Evolutionary conservation across 2,329 filamentous ascomycete species (phyloP).

Genomic region (Graphiopsis chlorocephala): DNA sequence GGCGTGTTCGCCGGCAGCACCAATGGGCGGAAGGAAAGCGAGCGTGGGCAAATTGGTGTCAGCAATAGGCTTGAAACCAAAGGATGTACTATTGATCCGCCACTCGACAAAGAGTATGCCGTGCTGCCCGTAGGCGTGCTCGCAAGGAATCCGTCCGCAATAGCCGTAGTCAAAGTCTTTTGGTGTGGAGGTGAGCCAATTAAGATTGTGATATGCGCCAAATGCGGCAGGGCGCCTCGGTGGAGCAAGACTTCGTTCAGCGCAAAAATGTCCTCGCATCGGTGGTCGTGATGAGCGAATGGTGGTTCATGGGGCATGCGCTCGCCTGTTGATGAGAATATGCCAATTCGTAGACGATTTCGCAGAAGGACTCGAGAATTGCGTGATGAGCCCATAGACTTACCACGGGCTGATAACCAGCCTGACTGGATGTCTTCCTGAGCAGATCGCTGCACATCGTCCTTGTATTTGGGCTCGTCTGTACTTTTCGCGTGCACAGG

Average conservation of each 20-base stretch:
- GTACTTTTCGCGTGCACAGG: conserved; percentile 22
- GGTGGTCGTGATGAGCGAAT: conserved; percentile 30
- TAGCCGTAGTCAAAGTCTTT: conserved; percentile 86
- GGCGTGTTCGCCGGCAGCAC: conserved; percentile 84
- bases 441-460: conserved; percentile 17
- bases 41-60: conserved; percentile 91
- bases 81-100: conserved; percentile 91
- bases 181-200: conserved; percentile 61
- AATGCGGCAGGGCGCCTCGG: conserved; percentile 81
- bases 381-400: conserved; percentile 72
- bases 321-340: conserved; percentile 70
- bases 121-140: conserved; percentile 93
- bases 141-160: conserved; percentile 91
- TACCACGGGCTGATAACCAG: conserved; percentile 75
- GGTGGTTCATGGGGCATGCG: conserved; percentile 37
- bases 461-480: conserved; percentile 22
- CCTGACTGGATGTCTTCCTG: conserved; percentile 38
- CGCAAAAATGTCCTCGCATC: conserved; percentile 58
- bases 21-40: conserved; percentile 85
- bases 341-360: conserved; percentile 79
- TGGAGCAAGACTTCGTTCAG: conserved; percentile 97
- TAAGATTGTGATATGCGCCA: conserved; percentile 87
- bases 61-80: conserved; percentile 83
- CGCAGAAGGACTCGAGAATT: conserved; percentile 80
- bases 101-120: conserved; percentile 89